These are phyloP conservation scores for Psilocybe subaeruginosa DNA, from an alignment of 768 basidiomycete species.

Conservation along the genomic window DNA sequence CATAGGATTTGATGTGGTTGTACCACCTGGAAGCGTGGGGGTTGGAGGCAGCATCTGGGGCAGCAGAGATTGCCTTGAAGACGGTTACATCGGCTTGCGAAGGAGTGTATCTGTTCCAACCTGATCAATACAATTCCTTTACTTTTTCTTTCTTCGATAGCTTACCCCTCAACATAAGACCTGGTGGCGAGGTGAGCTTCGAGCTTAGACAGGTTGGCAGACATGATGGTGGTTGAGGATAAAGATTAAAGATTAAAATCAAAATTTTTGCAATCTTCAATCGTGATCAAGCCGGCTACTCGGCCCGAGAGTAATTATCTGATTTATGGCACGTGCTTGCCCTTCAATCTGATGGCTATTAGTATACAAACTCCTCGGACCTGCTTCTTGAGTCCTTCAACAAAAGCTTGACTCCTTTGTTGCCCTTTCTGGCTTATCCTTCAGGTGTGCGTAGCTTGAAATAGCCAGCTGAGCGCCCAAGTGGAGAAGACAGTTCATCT, in stretches of 20 bases:
- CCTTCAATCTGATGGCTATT: too few species aligned
- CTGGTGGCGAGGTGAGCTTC: conserved; percentile 86
- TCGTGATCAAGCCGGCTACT: conserved; percentile 24
- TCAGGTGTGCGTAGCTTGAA: too few species aligned
- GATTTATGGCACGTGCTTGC: conserved; percentile 24
- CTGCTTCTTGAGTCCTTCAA: too few species aligned
- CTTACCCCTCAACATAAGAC: conserved; percentile 93
- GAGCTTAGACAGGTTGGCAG: conserved; percentile 70
- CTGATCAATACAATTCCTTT: background rate
- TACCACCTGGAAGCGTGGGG: conserved; percentile 91
- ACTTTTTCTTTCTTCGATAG: conserved; percentile 16
- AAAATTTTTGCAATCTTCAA: conserved; percentile 9
- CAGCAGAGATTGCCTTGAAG: conserved; percentile 76
- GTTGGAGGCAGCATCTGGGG: conserved; percentile 64
- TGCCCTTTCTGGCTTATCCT: too few species aligned
- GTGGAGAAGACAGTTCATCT: too few species aligned
- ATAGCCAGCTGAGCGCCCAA: too few species aligned
- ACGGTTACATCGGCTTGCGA: conserved; percentile 95
- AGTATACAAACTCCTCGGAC: too few species aligned
- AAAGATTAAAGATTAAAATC: conserved; percentile 15
- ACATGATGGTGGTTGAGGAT: conserved; percentile 49
- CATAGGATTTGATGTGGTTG: conserved; percentile 89
- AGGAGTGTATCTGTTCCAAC: conserved; percentile 70
- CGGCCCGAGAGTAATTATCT: conserved; percentile 14
- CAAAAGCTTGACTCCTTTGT: too few species aligned